These are phyloP conservation scores for Cryptococcus amylolentus DNA, from an alignment of 1,284 basidiomycete genomes.

Conservation along the genomic window DNA sequence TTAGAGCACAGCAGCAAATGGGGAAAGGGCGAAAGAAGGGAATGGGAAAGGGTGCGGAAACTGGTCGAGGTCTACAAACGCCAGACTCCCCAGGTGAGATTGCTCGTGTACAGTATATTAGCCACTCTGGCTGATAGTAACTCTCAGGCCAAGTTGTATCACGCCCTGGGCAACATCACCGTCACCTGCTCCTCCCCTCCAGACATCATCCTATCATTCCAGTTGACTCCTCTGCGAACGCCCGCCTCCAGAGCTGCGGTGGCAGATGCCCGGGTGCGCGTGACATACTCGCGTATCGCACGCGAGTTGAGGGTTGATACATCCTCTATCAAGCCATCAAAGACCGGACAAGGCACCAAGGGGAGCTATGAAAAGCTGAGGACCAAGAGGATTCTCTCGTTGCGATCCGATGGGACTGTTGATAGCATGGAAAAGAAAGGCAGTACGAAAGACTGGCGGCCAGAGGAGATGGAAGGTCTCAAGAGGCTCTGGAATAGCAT, in stretches of 20 bases:
- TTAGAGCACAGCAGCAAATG: constrained; percentile 11
- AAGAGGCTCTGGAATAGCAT: constrained; percentile 19
- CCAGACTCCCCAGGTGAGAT: constrained; percentile 29
- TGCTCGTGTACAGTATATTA: neutral
- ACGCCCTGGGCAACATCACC: constrained; percentile 27
- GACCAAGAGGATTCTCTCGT: constrained; percentile 13
- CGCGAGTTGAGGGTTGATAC: constrained; percentile 14
- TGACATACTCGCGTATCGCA: constrained; percentile 18
- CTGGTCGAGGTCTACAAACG: constrained; percentile 31
- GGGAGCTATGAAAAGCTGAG: constrained; percentile 4
- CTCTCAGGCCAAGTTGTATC: constrained; percentile 33
- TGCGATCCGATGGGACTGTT: neutral
- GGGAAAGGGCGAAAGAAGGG: constrained; percentile 11
- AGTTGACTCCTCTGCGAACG: neutral
- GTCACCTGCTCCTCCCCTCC: constrained; percentile 39
- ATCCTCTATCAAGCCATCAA: neutral
- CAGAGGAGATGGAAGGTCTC: constrained; percentile 26
- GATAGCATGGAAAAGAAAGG: neutral
- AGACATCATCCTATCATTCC: constrained; percentile 31
- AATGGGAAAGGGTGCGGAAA: constrained; percentile 23
- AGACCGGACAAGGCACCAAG: neutral
- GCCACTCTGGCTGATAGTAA: neutral
- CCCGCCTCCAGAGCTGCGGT: neutral
- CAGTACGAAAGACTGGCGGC: constrained; percentile 15
- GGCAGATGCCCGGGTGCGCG: constrained; percentile 8